Conservation (phyloP, 2,329 filamentous ascomycete genomes). For the Cytospora leucostoma region DNA sequence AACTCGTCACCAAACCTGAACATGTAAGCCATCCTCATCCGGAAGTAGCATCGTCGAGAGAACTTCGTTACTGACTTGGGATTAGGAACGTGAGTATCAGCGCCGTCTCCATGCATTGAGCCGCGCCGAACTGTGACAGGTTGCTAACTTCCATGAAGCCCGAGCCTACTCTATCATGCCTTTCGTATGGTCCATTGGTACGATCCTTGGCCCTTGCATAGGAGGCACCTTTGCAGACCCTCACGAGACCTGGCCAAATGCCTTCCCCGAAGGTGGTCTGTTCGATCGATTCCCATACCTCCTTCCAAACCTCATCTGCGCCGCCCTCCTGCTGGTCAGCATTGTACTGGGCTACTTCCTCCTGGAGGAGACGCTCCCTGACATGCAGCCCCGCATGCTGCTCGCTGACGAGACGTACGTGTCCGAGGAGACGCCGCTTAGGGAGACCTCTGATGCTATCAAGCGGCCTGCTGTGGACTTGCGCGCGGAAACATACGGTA, state of each 20-base stretch:
- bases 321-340: slow-evolving; percentile 72
- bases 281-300: slow-evolving; percentile 84
- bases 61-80: slow-evolving; percentile 1
- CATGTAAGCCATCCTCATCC: slow-evolving; percentile 60
- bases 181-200: slow-evolving; percentile 90
- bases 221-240: slow-evolving; percentile 86
- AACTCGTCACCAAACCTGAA: slow-evolving; percentile 79
- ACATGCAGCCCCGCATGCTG: slow-evolving; percentile 62
- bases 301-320: slow-evolving; percentile 85
- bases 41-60: neutral
- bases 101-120: neutral
- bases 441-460: slow-evolving; percentile 73
- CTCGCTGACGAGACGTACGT: slow-evolving; percentile 52
- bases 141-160: slow-evolving; percentile 49
- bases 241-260: slow-evolving; percentile 67
- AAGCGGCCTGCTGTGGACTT: slow-evolving; percentile 73
- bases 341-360: slow-evolving; percentile 79
- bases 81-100: slow-evolving; percentile 57
- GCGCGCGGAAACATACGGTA: slow-evolving; percentile 77
- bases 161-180: slow-evolving; percentile 90
- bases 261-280: slow-evolving; percentile 67
- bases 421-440: slow-evolving; percentile 71
- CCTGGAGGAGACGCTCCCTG: slow-evolving; percentile 86
- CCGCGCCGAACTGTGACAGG: neutral
- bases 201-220: slow-evolving; percentile 84